Base-by-base conservation (phyloP, 345 rosid genomes). In the Bruguiera gymnorhiza region DNA sequence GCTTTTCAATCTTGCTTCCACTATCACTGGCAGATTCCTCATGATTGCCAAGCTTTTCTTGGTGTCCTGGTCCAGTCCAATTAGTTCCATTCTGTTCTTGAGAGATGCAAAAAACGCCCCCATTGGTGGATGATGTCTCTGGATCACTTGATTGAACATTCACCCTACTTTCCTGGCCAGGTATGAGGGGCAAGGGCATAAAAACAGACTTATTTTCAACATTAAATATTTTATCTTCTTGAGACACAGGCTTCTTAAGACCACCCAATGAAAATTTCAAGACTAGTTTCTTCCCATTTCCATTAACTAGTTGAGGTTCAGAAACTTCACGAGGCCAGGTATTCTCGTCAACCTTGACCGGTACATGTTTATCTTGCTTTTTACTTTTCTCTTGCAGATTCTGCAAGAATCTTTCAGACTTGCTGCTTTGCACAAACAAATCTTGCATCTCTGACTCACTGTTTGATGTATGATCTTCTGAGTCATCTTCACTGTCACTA, bases 231-330 rank as follows among this genome's bases (percentile, higher is more conserved):
- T 69, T 79, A 46, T 81, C 82, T 65, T 70, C 84, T 62, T 76
- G 63, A 72, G 85, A 65, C 31, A 52, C 66, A 52, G 82, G 77
- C 79, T 86, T 89, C 86, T 82, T 91, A 73, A 79, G 71, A 72
- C 82, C 82, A 63, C 88, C 83, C 51, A 86, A 73, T 34, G 94
- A 82, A 37, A 77, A 63, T 26, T 80, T 75, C 15, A 75, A 31
- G 39, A 75, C 63, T 51, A 75, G 27, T 66, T 75, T 75, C 23
- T 70, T 75, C 66, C 63, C 65, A 36, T 58, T 53, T 51, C 43
- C 66, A 21, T 29, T 11, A 59, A 29, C 30, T 30, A 57, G 24
- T 51, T 66, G 79, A 72, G 69, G 74, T 63, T 77, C 63, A 78
- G 71, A 52, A 24, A 63, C 26, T 16, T 69, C 39, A 6, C 27